A percentile compares a stretch with the other conserved stretches of the same genome.
Conservation (phyloP, 2,329 filamentous ascomycete species). For the Trichoderma atroviride region DNA sequence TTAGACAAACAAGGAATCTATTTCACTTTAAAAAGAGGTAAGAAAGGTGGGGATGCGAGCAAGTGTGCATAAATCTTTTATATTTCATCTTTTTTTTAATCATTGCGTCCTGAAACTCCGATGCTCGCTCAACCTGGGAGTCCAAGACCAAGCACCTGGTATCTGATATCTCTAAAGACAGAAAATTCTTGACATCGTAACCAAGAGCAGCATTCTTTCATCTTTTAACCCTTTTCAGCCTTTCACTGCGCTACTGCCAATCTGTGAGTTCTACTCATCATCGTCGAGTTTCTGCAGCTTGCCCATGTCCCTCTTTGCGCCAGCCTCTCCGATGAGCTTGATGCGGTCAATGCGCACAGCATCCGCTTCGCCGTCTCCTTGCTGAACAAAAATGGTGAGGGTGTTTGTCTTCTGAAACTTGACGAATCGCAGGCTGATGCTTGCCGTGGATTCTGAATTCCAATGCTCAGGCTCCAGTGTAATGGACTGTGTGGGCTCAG, state of each 20-base stretch:
- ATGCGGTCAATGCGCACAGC: constrained; percentile 82
- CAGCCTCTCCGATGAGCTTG: constrained; percentile 81
- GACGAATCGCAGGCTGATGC: constrained; percentile 79
- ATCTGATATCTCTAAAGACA: constrained; percentile 11
- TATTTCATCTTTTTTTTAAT: background rate
- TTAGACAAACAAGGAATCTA: background rate
- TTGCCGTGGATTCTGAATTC: constrained; percentile 76
- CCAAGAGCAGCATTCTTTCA: background rate
- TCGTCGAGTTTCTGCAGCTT: constrained; percentile 93
- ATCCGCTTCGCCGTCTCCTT: constrained; percentile 81
- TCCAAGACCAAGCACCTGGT: background rate
- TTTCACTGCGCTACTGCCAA: background rate
- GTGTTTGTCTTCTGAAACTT: constrained; percentile 96
- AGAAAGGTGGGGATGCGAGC: background rate
- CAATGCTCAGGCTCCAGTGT: constrained; percentile 76
- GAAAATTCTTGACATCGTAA: background rate
- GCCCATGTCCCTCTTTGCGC: constrained; percentile 89
- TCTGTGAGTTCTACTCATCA: constrained; percentile 38
- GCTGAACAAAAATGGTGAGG: constrained; percentile 83
- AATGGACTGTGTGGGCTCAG: constrained; percentile 77
- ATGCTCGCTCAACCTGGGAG: constrained; percentile 7
- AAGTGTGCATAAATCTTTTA: background rate
- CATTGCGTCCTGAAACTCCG: constrained; percentile 15
- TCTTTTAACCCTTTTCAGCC: background rate
- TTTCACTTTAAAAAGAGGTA: background rate